Percentiles rank a stretch among this genome's conserved stretches.
These are phyloP conservation scores for Vicia faba DNA, from an alignment of 306 rosid species.

Conservation along the genomic window DNA sequence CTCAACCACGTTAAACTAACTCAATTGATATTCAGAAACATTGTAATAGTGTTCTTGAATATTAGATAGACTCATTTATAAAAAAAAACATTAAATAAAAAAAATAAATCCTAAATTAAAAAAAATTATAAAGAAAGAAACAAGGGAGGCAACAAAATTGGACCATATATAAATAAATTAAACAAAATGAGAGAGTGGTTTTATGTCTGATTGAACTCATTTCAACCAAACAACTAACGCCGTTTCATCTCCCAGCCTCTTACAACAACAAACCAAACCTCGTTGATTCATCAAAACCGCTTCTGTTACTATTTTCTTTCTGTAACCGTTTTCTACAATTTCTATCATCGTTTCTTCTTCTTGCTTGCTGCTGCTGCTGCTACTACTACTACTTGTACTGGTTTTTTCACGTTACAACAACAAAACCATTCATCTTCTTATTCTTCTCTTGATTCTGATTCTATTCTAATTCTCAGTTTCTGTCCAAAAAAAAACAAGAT, in stretches of 20 bases:
- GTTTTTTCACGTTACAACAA: not conserved
- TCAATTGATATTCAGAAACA: no score
- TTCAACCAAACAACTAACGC: slow-evolving; percentile 39
- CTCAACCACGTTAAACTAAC: not conserved
- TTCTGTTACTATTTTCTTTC: not conserved
- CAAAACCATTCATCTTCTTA: not conserved
- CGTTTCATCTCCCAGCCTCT: slow-evolving; percentile 36
- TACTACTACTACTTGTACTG: not conserved
- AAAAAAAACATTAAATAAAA: not conserved
- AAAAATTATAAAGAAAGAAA: not conserved
- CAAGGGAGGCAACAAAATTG: slow-evolving; percentile 1
- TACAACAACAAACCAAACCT: slow-evolving; percentile 2
- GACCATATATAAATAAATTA: slow-evolving; percentile 1
- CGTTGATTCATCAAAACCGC: slow-evolving; percentile 8
- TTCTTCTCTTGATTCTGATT: slow-evolving; percentile 1
- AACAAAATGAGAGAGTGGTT: not conserved
- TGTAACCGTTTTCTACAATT: slow-evolving; percentile 9
- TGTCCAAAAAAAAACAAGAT: slow-evolving; percentile 27
- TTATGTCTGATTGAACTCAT: slow-evolving; percentile 11
- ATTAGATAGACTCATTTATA: no score
- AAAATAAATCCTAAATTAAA: not conserved
- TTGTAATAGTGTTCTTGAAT: no score
- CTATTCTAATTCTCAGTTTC: not conserved
- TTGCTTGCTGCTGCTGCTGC: not conserved
- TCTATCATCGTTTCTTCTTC: not conserved